These are phyloP conservation scores for Termitomyces sp. DNA, from an alignment of 768 basidiomycete species.

Conservation along the genomic window DNA sequence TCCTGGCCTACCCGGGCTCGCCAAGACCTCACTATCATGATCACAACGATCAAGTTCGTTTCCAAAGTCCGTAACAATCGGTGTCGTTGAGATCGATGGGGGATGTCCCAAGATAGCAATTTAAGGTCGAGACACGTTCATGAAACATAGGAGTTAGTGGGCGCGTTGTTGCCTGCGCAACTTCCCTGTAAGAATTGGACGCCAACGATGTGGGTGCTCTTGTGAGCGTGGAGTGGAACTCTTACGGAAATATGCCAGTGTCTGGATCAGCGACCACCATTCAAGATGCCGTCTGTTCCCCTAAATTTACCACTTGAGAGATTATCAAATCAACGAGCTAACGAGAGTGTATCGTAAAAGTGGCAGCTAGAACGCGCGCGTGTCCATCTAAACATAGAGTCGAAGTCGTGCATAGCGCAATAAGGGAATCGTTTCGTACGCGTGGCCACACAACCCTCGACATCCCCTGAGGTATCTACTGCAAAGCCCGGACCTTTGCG, in stretches of 20 bases:
- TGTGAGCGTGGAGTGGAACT: not conserved
- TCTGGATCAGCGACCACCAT: not conserved
- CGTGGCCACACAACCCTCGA: not conserved
- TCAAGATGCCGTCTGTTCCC: not conserved
- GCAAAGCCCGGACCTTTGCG: not conserved
- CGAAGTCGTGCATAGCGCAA: not conserved
- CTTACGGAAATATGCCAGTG: not conserved
- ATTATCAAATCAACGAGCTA: not conserved
- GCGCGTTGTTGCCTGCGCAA: not conserved
- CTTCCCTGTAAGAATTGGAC: not conserved
- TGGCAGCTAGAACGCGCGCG: not conserved
- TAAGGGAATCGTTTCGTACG: conserved; percentile 1
- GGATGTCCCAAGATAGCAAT: not conserved
- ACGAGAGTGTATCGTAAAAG: not conserved
- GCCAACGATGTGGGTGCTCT: not conserved
- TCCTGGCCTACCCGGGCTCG: not conserved
- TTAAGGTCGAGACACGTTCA: not conserved
- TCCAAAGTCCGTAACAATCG: not conserved
- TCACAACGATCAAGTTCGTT: not conserved
- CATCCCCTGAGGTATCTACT: not conserved
- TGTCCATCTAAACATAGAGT: not conserved
- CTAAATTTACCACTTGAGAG: not conserved
- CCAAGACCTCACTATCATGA: not conserved
- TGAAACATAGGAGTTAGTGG: not conserved
- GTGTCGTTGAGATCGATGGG: not conserved